Base-by-base conservation (phyloP, 129 eudicot species). In the Flaveria brownii region DNA sequence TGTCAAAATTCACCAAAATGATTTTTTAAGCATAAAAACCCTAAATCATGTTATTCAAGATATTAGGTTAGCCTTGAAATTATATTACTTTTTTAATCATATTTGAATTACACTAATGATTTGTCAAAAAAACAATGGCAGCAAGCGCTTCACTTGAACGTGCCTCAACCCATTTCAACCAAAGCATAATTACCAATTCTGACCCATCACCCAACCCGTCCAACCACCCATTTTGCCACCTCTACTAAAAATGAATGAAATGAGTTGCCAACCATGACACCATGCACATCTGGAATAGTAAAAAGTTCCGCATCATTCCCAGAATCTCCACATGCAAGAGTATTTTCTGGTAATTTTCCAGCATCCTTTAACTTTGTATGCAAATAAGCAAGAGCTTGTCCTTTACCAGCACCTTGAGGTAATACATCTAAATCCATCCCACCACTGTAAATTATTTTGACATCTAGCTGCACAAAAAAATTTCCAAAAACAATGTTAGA, bases 371-470 rank as follows among this genome's bases (percentile, higher is more conserved):
- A 83, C 73, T 84, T 91, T 59, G 84, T 84, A 47, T 72, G 98
- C 83, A 94, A 69, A 83, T 94, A 94, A 71, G 98, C 96, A 74
- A 94, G 93, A 72, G 98, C 99, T 83, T 94, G 96, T 30, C 97
- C 99, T 91, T 94, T 94, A 6, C 99, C 99, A 78, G 99, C 97
- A 72, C 96, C 93, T 91, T 94, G 90, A 28, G 98, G 96, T 81
- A 94, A 82, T 68, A 94, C 86, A 78, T 94, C 98, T 83, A 91
- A 73, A 78, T 94, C 97, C 83, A 85, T 84, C 42, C 97, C 98
- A 6, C 97, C 97, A 78, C 98, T 94, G 79, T 94, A 91, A 16
- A 94, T 94, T 72, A 94, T 94, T 84, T 94, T 91, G 10, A 87
- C 93, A 86, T 94, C 98, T 86, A 94, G 70, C 98, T 94, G 88